phyloP scores from a whole-genome alignment of 345 rosid genomes.

The Arabidopsis arenosa region DNA sequence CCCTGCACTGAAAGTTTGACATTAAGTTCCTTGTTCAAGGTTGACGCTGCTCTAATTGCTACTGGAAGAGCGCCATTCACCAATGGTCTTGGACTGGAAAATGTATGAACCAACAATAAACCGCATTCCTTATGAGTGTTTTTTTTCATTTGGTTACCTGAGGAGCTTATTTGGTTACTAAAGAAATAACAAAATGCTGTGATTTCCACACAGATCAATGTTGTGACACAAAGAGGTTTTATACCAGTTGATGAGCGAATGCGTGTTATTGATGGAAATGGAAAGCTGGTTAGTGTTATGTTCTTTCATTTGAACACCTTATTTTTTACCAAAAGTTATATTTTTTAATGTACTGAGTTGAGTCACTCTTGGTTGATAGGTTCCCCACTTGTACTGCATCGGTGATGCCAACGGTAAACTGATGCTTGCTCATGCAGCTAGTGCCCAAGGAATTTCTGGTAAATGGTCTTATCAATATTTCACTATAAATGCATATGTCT shows the following conservation, averaged over 20 bases:
- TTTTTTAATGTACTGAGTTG: slow-evolving; percentile 4
- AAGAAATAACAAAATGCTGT: slow-evolving; percentile 10
- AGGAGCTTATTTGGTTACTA: not conserved
- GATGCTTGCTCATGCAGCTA: slow-evolving; percentile 99
- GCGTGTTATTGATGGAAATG: slow-evolving; percentile 83
- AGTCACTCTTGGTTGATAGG: slow-evolving; percentile 53
- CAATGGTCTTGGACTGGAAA: slow-evolving; percentile 94
- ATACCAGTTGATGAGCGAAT: slow-evolving; percentile 91
- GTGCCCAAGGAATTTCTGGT: slow-evolving; percentile 99
- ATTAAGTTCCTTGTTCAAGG: slow-evolving; percentile 54
- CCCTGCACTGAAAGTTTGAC: not conserved
- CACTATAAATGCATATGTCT: not conserved
- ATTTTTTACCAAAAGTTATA: slow-evolving; percentile 19
- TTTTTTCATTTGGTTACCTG: slow-evolving; percentile 3
- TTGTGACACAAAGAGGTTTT: slow-evolving; percentile 91
- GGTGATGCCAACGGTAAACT: slow-evolving; percentile 98
- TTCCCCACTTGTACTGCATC: slow-evolving; percentile 87
- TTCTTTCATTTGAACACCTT: not conserved
- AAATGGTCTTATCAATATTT: not conserved
- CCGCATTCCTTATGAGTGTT: not conserved
- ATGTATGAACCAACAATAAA: slow-evolving; percentile 52
- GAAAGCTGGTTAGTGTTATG: slow-evolving; percentile 64
- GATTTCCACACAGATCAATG: slow-evolving; percentile 67
- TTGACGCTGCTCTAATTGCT: slow-evolving; percentile 96
- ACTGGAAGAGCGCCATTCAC: slow-evolving; percentile 99